phyloP scores from a whole-genome alignment of 2,329 filamentous ascomycete species.

The Talaromyces sp. region DNA sequence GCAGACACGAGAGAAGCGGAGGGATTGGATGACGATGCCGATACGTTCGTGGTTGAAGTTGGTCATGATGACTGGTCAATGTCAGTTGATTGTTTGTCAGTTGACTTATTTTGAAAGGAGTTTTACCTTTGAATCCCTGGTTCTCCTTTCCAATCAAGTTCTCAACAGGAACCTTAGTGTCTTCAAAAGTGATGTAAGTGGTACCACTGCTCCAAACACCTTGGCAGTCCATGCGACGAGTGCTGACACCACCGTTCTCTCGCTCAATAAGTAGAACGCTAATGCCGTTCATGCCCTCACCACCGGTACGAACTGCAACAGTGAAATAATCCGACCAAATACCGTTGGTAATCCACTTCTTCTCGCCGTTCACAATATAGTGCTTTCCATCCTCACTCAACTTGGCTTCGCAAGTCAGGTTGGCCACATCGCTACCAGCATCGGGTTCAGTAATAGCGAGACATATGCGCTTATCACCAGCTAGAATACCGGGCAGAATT shows the following conservation, averaged over 20 bases:
- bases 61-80: constrained; percentile 81
- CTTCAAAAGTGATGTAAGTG: constrained; percentile 96
- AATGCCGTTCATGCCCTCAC: constrained; percentile 86
- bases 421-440: constrained; percentile 91
- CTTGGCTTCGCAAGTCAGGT: constrained; percentile 92
- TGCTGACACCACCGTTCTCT: constrained; percentile 76
- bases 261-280: constrained; percentile 91
- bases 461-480: constrained; percentile 95
- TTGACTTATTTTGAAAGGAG: neutral
- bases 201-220: constrained; percentile 94
- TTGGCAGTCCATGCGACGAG: constrained; percentile 96
- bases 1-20: constrained; percentile 94
- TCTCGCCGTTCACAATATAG: constrained; percentile 99
- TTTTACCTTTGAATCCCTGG: constrained; percentile 80
- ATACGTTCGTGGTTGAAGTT: constrained; percentile 99
- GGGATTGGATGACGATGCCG: constrained; percentile 94
- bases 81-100: neutral
- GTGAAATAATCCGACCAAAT: constrained; percentile 98
- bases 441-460: constrained; percentile 96
- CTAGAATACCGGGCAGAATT: constrained; percentile 81
- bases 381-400: constrained; percentile 93
- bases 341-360: constrained; percentile 99
- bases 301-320: constrained; percentile 86
- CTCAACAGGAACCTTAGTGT: constrained; percentile 99
- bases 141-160: constrained; percentile 98